A percentile compares a stretch with the other conserved stretches of the same genome.
Conservation (phyloP, 306 rosid species). For the Rosa chinensis region DNA sequence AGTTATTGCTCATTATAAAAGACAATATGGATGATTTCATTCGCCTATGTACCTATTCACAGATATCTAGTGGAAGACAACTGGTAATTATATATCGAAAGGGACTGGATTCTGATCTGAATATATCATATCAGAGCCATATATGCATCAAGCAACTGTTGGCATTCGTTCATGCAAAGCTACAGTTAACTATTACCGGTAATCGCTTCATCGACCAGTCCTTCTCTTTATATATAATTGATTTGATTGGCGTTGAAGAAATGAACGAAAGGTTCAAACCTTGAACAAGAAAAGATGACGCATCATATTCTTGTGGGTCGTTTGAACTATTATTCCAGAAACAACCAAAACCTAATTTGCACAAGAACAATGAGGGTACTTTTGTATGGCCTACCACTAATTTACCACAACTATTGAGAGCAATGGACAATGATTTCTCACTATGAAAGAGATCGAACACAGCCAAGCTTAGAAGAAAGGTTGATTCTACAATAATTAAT, state of each 20-base stretch:
- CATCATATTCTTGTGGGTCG: not conserved
- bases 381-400: not conserved
- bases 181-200: not conserved
- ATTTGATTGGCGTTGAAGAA: conserved; percentile 13
- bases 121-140: not conserved
- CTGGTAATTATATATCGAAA: not conserved
- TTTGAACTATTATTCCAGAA: conserved; percentile 3
- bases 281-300: not conserved
- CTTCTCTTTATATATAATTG: not conserved
- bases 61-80: not conserved
- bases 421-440: not conserved
- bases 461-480: not conserved
- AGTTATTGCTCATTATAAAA: conserved; percentile 4
- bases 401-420: not conserved
- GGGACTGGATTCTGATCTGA: conserved; percentile 1
- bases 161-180: conserved; percentile 1
- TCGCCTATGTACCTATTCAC: not conserved
- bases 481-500: not conserved
- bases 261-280: not conserved
- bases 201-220: not conserved
- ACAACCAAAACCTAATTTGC: conserved; percentile 1
- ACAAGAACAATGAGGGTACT: not conserved
- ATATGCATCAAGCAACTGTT: not conserved
- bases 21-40: not conserved
- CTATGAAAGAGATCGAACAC: not conserved